Evolutionary conservation across 345 rosid species (phyloP).

Genomic region (Salix viminalis): DNA sequence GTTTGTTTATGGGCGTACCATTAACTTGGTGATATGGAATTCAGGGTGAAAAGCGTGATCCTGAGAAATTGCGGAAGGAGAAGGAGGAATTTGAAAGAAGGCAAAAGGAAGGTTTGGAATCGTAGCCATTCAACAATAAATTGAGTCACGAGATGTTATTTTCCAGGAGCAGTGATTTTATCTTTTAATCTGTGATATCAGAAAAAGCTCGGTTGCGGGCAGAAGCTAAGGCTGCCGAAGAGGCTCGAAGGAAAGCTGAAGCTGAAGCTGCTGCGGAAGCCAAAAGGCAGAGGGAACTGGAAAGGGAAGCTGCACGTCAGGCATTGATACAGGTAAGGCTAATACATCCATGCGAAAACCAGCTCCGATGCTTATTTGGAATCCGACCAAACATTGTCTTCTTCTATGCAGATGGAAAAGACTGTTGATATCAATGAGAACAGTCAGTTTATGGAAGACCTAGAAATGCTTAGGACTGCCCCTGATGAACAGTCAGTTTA

Average conservation of each 20-base stretch:
- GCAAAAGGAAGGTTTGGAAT: constrained; percentile 63
- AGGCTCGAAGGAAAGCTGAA: constrained; percentile 61
- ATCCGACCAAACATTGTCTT: background rate
- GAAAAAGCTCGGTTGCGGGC: constrained; percentile 79
- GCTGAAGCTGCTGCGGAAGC: constrained; percentile 78
- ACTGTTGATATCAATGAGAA: constrained; percentile 85
- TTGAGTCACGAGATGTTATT: background rate
- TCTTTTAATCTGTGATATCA: constrained; percentile 23
- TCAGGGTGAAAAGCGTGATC: constrained; percentile 73
- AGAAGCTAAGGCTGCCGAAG: constrained; percentile 84
- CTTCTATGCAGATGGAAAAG: constrained; percentile 73
- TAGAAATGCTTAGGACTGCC: constrained; percentile 66
- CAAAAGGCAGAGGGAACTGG: constrained; percentile 67
- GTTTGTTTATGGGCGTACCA: background rate
- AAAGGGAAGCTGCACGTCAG: constrained; percentile 91
- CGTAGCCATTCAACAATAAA: background rate
- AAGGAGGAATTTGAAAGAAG: constrained; percentile 79
- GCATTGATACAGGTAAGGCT: constrained; percentile 61
- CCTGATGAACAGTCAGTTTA: constrained; percentile 14
- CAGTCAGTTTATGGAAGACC: constrained; percentile 71
- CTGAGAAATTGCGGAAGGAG: constrained; percentile 65
- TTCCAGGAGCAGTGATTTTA: background rate
- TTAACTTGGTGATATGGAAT: constrained; percentile 9
- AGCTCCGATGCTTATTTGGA: background rate
- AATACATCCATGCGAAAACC: background rate